Evolutionary conservation across 1,284 basidiomycete genomes (phyloP).

Genomic region (Tilletia walkeri): DNA sequence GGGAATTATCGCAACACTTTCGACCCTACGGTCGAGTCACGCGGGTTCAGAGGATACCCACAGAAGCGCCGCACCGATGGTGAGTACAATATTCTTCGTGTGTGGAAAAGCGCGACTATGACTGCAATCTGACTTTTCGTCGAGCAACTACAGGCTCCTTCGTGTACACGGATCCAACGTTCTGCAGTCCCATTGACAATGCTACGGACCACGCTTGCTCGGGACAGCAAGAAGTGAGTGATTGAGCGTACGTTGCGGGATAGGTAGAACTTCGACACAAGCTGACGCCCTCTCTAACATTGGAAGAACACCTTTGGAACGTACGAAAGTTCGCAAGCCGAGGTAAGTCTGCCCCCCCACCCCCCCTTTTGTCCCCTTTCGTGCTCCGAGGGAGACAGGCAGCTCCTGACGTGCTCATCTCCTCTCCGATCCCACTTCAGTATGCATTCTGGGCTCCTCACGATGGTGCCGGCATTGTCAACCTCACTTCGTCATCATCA

Average conservation of each 20-base stretch:
- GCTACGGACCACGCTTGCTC: constrained; percentile 32
- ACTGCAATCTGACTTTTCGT: no score
- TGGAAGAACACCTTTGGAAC: constrained; percentile 36
- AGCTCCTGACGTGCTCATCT: no score
- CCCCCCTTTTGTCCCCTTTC: no score
- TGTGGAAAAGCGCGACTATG: no score
- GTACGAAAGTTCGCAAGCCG: constrained; percentile 43
- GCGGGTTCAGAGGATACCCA: constrained; percentile 39
- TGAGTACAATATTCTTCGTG: constrained; percentile 16
- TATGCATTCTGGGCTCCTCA: constrained; percentile 45
- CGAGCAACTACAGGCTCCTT: constrained; percentile 22
- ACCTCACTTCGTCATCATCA: constrained; percentile 28
- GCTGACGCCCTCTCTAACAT: no score
- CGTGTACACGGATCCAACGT: constrained; percentile 32
- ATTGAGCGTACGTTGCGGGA: no score
- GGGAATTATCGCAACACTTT: constrained; percentile 44
- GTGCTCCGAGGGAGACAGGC: no score
- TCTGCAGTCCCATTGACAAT: constrained; percentile 40
- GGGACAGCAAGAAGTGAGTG: constrained; percentile 27
- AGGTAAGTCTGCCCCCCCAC: constrained; percentile 14
- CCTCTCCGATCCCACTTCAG: background rate
- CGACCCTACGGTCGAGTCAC: constrained; percentile 27
- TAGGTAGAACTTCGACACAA: no score
- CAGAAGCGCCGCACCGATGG: constrained; percentile 36
- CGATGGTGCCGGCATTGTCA: constrained; percentile 40